A percentile compares a stretch with the other conserved stretches of the same genome.
phyloP scores from a whole-genome alignment of 202 grass and related monocot genomes.

The Eragrostis tef region DNA sequence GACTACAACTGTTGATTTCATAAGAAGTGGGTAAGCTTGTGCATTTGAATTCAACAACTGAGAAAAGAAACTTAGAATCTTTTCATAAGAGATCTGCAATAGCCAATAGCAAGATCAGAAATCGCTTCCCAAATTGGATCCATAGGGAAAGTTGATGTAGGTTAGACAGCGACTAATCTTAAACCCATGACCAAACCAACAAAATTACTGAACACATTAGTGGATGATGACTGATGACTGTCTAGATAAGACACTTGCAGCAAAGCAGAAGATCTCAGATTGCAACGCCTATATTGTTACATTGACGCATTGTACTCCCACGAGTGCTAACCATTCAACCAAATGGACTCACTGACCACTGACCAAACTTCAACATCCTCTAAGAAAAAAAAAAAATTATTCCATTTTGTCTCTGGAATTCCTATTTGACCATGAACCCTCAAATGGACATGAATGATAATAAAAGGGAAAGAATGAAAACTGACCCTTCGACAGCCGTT shows the following conservation, averaged over 20 bases:
- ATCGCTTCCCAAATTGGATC: not conserved
- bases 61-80: not conserved
- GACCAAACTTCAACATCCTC: not conserved
- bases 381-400: not conserved
- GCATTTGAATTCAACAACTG: not conserved
- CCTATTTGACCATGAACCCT: not conserved
- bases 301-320: not conserved
- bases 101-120: not conserved
- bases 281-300: not conserved
- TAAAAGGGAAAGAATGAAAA: not conserved
- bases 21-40: not conserved
- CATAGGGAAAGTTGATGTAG: not conserved
- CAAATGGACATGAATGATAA: not conserved
- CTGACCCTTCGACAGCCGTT: slow-evolving; percentile 67
- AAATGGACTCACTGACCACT: not conserved
- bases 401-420: not conserved
- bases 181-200: not conserved
- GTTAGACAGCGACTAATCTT: not conserved
- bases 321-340: not conserved
- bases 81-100: not conserved
- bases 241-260: not conserved
- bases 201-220: not conserved
- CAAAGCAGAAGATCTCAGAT: not conserved
- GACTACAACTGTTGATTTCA: no score
- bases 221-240: not conserved